These are phyloP conservation scores for Pleurotus salmoneostramineus DNA, from an alignment of 768 basidiomycete species.

Conservation along the genomic window DNA sequence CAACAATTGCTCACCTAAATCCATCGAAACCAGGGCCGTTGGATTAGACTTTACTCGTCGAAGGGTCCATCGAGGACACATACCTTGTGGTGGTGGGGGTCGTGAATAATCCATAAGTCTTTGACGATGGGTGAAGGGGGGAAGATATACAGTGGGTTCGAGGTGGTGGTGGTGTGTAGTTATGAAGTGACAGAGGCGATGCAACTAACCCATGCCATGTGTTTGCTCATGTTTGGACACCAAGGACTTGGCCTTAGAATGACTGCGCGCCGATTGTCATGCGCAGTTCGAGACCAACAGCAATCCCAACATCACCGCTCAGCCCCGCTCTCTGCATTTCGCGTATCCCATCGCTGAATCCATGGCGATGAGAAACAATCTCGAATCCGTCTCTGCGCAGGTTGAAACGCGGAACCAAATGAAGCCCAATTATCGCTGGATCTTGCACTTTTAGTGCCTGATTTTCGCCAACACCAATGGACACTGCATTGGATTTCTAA, in stretches of 20 bases:
- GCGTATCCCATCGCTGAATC: no score
- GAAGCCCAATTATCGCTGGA: no score
- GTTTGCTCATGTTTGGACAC: constrained; percentile 1
- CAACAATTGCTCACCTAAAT: background rate
- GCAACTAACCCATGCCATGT: background rate
- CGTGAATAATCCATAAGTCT: constrained; percentile 5
- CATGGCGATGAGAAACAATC: no score
- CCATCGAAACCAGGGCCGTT: background rate
- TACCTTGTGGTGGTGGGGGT: constrained; percentile 10
- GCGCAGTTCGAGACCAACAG: background rate
- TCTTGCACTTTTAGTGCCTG: no score
- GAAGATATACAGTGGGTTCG: background rate
- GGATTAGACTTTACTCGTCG: background rate
- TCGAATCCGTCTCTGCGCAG: no score
- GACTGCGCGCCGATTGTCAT: background rate
- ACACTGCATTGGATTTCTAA: no score
- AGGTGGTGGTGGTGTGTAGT: background rate
- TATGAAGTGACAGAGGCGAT: background rate
- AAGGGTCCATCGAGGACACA: background rate
- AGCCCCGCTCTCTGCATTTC: no score
- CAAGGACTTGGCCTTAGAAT: no score
- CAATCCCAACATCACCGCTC: no score
- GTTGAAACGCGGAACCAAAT: no score
- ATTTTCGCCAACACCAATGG: no score
- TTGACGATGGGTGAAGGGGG: background rate